Base-by-base conservation (phyloP, 2,329 filamentous ascomycete species). In the Didymosphaeria variabile region DNA sequence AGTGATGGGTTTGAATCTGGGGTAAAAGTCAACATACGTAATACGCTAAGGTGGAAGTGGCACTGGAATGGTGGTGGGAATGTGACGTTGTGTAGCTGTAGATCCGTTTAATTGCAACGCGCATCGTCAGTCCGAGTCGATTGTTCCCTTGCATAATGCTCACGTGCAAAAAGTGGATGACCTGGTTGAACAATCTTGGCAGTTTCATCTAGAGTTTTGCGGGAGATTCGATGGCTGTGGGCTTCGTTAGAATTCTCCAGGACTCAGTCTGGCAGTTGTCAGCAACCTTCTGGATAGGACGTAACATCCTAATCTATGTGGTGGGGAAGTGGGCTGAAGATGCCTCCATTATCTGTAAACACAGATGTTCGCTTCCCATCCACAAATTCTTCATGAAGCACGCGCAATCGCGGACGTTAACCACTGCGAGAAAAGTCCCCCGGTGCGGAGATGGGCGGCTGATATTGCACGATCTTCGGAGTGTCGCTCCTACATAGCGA, bases 21-120 rank as follows among this genome's bases (percentile, higher is more conserved):
- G 46, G 34, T 59, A 58, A 45, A 45, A 61, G 29, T 29, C 21
- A 23, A 54, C 17, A 55, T 50, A 34, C 32, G 36, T 55, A 46
- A 53, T 59, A 38, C 52, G 50, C 38, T 29, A 29, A 53, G 44
- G 38, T 8, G 55, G n/a, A 59, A 34, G 26, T 29, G 17, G 32
- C 9, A 21, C 13, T 17, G 26, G 17, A 29, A 45, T 32, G 38
- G 29, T 42, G 52, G 52, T 17, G 26, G n/a, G 36, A 23, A 17
- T 34, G 21, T n/a, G 17, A 31, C 3, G n/a, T n/a, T 34, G 47
- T 34, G 54, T 31, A 57, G 45, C 21, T n/a, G 53, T 26, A 32
- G 51, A 34, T 49, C 26, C 42, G 26, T 23, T 36, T 45, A 51
- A 51, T 51, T 6, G 26, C n/a, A 51, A 45, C n/a, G 38, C 52